phyloP scores from a whole-genome alignment of 768 basidiomycete genomes.

The Holtermannia corniformis region DNA sequence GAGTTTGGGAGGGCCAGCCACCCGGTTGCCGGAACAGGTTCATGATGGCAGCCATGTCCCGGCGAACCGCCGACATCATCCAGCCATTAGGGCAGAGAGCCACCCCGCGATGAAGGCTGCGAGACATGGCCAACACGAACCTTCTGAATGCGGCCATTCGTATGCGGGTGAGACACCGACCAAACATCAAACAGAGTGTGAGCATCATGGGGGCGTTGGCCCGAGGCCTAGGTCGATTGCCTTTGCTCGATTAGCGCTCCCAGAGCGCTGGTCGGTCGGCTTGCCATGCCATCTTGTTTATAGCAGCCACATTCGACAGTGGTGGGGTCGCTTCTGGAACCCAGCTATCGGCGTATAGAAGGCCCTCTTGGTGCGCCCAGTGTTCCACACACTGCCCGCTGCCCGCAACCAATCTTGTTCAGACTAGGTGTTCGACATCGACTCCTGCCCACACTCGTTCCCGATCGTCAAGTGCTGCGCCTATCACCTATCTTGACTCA shows the following conservation, averaged over 20 bases:
- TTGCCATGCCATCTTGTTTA: not conserved
- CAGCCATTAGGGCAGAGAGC: no score
- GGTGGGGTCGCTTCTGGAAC: not conserved
- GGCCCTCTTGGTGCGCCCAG: no score
- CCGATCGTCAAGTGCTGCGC: no score
- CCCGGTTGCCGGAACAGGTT: no score
- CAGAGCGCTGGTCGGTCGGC: not conserved
- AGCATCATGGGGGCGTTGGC: not conserved
- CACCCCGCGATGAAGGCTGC: no score
- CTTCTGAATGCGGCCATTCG: not conserved
- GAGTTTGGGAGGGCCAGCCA: no score
- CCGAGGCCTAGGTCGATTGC: not conserved
- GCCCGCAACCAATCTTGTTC: no score
- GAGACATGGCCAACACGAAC: not conserved
- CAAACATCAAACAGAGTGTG: not conserved
- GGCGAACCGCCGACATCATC: no score
- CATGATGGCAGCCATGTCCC: no score
- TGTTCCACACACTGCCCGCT: no score
- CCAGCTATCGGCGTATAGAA: not conserved
- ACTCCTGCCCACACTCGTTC: not conserved
- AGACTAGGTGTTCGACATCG: no score
- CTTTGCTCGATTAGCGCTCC: not conserved
- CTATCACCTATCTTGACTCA: not conserved
- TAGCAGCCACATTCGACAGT: no score
- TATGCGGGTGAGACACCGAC: not conserved